Conservation (phyloP, 352 stramenopile species). For the Pythium angustatum region DNA sequence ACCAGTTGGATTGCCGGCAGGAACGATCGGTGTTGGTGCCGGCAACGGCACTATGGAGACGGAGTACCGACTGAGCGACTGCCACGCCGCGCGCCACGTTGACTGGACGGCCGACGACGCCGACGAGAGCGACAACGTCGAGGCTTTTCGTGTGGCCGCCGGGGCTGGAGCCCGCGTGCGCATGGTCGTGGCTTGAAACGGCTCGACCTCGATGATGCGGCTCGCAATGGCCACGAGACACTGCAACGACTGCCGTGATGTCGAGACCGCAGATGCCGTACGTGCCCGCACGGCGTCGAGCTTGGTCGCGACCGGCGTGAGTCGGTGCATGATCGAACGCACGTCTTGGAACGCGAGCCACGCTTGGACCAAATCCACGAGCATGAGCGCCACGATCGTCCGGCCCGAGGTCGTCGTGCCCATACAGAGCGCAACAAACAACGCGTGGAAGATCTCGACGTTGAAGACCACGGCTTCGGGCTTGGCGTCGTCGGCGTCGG, state of each 20-base stretch:
- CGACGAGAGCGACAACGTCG: background rate
- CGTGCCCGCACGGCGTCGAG: background rate
- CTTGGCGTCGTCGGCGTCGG: conserved; percentile 31
- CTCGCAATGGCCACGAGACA: background rate
- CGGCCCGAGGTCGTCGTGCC: conserved; percentile 8
- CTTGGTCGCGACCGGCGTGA: background rate
- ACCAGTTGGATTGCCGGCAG: too few relatives aligned
- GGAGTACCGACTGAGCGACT: background rate
- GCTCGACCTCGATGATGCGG: conserved; percentile 7
- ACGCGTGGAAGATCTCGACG: conserved; percentile 31
- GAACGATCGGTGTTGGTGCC: background rate
- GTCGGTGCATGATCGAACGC: background rate
- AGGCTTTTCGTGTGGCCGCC: too few relatives aligned
- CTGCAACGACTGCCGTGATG: background rate
- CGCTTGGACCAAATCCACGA: conserved; percentile 17
- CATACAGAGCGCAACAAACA: conserved; percentile 30
- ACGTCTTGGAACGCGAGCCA: conserved; percentile 18
- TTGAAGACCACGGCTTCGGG: conserved; percentile 32
- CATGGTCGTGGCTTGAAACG: conserved; percentile 1
- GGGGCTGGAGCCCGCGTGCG: too few relatives aligned
- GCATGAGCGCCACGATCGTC: conserved; percentile 17
- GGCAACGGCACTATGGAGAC: background rate
- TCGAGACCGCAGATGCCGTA: background rate
- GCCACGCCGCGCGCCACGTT: background rate
- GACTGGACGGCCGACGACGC: background rate